Base-by-base conservation (phyloP, 805 yeast genomes). In the Yamadazyma olivae region DNA sequence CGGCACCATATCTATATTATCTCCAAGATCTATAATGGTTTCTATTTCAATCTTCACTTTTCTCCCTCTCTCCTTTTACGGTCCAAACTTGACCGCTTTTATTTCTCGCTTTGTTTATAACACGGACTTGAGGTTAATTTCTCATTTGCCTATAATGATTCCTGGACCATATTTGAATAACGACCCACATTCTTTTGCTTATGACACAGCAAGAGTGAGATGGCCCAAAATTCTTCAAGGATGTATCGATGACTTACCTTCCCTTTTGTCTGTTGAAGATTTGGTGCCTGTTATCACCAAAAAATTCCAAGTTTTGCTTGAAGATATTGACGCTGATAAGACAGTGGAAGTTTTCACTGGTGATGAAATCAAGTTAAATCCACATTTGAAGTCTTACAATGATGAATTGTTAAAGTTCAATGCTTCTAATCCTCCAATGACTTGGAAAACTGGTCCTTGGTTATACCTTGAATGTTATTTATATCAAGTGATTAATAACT, bases 381-480 rank as follows among this genome's bases (percentile, higher is more conserved):
- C 70, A 1, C 67, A 61, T 59, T 71, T 81, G 39, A 55, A 57
- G 9, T 64, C 75, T 5, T 90, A 77, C 64, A 86, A 91, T 60
- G 71, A 70, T 3, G 44, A 53, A 17, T 48, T 64, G 31, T 59
- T 56, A 33, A 6, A 15, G 6, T 16, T 15, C 8, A 10, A 6
- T 9, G 35, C 36, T 17, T 30, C 38, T 3, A 27, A 27, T 16
- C 30, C 30, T n/a, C 29, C 23, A 14, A 51, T 71, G 35, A 76
- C 84, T 12, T 93, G 97, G 97, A 63, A 68, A 30, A 70, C 81
- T 6, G 95, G 91, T 1, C 96, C 95, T 14, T 93, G 99, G 99
- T 65, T 93, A 36, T 83, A 72, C 52, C 67, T 83, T 27, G 99
- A 95, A 59, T 83, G 96, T 57, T 81, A 83, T 53, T 56, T 93